Percentiles rank a stretch among this genome's conserved stretches.
Conservation (phyloP, 768 basidiomycete species). For the Mycena rosella region DNA sequence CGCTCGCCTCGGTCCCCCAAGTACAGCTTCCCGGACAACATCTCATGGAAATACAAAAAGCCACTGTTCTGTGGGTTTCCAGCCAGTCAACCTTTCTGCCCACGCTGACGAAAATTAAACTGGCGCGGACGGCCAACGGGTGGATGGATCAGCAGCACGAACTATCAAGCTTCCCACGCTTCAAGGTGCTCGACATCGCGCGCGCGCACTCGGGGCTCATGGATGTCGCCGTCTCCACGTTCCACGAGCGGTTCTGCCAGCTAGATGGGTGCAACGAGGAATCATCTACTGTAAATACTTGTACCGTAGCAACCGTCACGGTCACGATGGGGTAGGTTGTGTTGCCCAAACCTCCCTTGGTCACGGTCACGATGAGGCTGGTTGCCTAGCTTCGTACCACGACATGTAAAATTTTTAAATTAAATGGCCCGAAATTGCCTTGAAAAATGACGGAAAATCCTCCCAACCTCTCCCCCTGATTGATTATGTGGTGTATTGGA, state of each 20-base stretch:
- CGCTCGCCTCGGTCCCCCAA: constrained; percentile 19
- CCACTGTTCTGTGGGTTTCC: constrained; percentile 24
- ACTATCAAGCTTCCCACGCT: constrained; percentile 36
- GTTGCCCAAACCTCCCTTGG: too few relatives aligned
- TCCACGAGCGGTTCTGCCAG: constrained; percentile 31
- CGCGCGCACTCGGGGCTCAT: constrained; percentile 17
- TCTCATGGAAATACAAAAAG: constrained; percentile 28
- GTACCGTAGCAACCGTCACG: too few relatives aligned
- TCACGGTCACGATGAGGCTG: too few relatives aligned
- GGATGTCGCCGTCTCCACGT: constrained; percentile 28
- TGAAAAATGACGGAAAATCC: too few relatives aligned
- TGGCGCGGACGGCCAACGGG: constrained; percentile 36
- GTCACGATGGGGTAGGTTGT: too few relatives aligned
- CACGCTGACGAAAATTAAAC: constrained; percentile 1
- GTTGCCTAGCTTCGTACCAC: too few relatives aligned
- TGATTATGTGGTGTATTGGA: too few relatives aligned
- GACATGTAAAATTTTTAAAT: too few relatives aligned
- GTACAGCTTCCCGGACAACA: constrained; percentile 28
- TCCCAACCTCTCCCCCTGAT: too few relatives aligned
- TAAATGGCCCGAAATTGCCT: too few relatives aligned
- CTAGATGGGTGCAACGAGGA: constrained; percentile 31
- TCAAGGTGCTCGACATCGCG: constrained; percentile 33
- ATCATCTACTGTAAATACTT: too few relatives aligned
- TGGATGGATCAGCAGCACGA: constrained; percentile 34
- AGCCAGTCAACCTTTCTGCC: not conserved